Conservation (phyloP, 163 green algal species). For the Smithsoniella earleae region DNA sequence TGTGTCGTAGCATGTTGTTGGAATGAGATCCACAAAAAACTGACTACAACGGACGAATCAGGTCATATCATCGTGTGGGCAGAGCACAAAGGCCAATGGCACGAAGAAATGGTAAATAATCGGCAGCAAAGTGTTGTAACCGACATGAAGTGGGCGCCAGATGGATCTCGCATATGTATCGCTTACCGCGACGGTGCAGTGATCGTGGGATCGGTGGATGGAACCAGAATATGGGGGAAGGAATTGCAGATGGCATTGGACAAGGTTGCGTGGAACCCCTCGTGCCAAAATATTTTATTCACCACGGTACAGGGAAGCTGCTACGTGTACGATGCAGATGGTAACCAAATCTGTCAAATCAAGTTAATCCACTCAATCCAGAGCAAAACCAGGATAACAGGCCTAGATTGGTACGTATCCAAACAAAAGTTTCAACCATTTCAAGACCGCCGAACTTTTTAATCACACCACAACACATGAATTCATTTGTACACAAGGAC, state of each 20-base stretch:
- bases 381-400: conserved; percentile 37
- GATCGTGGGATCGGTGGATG: conserved; percentile 68
- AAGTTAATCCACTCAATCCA: conserved; percentile 54
- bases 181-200: conserved; percentile 72
- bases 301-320: conserved; percentile 52
- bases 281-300: conserved; percentile 64
- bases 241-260: conserved; percentile 59
- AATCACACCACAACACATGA: no score
- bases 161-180: conserved; percentile 75
- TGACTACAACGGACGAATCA: conserved; percentile 68
- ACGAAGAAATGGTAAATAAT: conserved; percentile 89
- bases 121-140: conserved; percentile 62
- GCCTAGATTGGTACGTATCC: conserved; percentile 60
- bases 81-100: conserved; percentile 64
- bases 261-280: conserved; percentile 63
- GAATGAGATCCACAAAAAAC: conserved; percentile 68
- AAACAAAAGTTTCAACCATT: no score
- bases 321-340: conserved; percentile 66
- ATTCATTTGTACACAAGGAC: no score
- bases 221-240: conserved; percentile 57
- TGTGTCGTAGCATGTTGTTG: conserved; percentile 44
- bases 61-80: conserved; percentile 83
- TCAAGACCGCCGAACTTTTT: no score
- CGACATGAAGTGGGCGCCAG: conserved; percentile 70
- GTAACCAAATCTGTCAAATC: conserved; percentile 64